These are phyloP conservation scores for Macrophomina pseudophaseolina DNA, from an alignment of 2,329 filamentous ascomycete genomes.

Conservation along the genomic window DNA sequence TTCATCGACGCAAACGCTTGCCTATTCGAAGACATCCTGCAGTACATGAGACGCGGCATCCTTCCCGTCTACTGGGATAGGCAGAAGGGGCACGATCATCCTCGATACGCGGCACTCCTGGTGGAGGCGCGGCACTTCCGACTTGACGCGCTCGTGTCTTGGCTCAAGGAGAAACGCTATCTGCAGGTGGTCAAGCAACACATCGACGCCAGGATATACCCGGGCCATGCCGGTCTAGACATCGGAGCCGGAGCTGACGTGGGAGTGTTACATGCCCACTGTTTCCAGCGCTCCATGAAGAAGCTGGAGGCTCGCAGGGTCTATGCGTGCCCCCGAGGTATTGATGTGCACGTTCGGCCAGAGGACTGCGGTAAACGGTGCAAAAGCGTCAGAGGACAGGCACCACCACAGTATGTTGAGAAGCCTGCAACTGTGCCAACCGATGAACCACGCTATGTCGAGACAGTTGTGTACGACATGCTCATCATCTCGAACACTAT, in stretches of 20 bases:
- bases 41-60: constrained; percentile 40
- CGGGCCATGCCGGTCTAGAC: not conserved
- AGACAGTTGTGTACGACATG: not conserved
- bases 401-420: not conserved
- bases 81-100: constrained; percentile 38
- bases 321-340: not conserved
- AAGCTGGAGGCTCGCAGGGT: not conserved
- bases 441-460: not conserved
- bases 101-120: constrained; percentile 38
- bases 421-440: not conserved
- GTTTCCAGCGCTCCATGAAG: not conserved
- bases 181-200: not conserved
- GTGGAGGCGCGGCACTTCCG: constrained; percentile 41
- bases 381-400: not conserved
- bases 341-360: not conserved
- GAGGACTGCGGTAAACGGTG: not conserved
- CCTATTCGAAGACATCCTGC: constrained; percentile 44
- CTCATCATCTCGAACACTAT: not conserved
- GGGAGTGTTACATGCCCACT: not conserved
- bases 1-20: constrained; percentile 45
- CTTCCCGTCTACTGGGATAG: constrained; percentile 43
- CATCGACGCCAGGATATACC: not conserved
- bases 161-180: not conserved
- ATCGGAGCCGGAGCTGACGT: not conserved
- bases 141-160: constrained; percentile 28